Evolutionary conservation across 148 eudicot species (phyloP).

Genomic region (Silene conica): DNA sequence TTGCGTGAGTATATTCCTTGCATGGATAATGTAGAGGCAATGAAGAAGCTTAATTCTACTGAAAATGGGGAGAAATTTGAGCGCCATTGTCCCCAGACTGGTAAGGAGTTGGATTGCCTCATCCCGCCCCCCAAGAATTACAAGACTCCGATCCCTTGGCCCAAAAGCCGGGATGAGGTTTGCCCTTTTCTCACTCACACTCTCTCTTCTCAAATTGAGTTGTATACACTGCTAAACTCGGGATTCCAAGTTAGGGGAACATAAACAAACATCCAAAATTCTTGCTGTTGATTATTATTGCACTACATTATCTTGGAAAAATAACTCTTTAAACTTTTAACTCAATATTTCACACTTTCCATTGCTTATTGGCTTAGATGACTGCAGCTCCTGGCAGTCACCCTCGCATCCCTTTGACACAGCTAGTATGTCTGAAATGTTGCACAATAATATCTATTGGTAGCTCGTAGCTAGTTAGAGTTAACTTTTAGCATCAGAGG

Average conservation of each 20-base stretch:
- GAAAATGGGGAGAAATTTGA: constrained; percentile 84
- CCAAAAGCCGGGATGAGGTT: constrained; percentile 88
- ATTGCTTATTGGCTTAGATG: too few species aligned
- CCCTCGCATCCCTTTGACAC: too few species aligned
- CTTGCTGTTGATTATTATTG: too few species aligned
- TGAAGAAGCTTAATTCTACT: constrained; percentile 53
- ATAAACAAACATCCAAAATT: too few species aligned
- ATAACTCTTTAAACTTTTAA: too few species aligned
- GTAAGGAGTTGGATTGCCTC: constrained; percentile 62
- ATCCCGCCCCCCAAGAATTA: constrained; percentile 75
- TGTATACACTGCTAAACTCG: not conserved
- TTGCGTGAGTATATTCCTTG: constrained; percentile 86
- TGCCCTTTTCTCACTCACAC: not conserved
- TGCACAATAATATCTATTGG: not conserved
- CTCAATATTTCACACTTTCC: too few species aligned
- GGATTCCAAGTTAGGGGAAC: not conserved
- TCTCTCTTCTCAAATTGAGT: not conserved
- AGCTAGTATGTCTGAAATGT: not conserved
- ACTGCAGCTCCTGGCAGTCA: too few species aligned
- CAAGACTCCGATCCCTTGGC: constrained; percentile 75
- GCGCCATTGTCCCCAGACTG: constrained; percentile 84
- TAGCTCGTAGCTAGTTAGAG: not conserved
- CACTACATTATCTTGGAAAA: too few species aligned
- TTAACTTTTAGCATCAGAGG: constrained; percentile 1
- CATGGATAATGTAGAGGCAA: constrained; percentile 79